Base-by-base conservation (phyloP, 2,329 filamentous ascomycete genomes). In the Ascochyta koolunga region DNA sequence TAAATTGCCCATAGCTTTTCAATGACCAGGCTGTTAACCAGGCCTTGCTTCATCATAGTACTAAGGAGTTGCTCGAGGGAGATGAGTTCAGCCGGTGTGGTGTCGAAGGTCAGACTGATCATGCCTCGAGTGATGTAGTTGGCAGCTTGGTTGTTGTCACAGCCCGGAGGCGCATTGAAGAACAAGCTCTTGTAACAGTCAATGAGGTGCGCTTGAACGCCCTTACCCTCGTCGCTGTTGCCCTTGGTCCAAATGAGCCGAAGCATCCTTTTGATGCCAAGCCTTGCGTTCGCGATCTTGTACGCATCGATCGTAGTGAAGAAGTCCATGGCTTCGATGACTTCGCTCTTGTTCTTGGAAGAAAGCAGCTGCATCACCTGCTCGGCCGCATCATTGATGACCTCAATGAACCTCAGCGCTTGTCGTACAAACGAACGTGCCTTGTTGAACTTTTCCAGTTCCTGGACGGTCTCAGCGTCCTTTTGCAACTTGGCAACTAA, bases 161-260 rank as follows among this genome's bases (percentile, higher is more conserved):
- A 97, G 4, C 87, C 87, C 56, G 92, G 91, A 0, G 95, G 95
- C 0, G 96, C 93, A 69, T 96, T 91, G 67, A 99, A 99, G 77
- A 98, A 99, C 0, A 99, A 84, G 18, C 91, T 87, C 71, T 90
- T 95, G 80, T 99, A 99, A 74, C 91, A 96, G 65, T 99, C 95
- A 62, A 99, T 96, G 25, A 99, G 82, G 75, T 99, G 95, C 2
- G 90, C 90, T 72, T 99, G 96, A 2, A 99, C 93, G 50, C 95
- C 95, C 78, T 98, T 99, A 67, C 96, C 95, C 80, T 99, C 96
- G 68, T 99, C 95, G 67, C 92, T 98, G 77, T 98, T 99, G 65
- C 95, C 93, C 78, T 99, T 99, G 60, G 95, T 99, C 95, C 95
- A 99, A 74, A 99, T 99, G 18, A 99, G 82, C 47, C 93, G 88